Conservation (phyloP, 106 monocot species). For the Posidonia australis region DNA sequence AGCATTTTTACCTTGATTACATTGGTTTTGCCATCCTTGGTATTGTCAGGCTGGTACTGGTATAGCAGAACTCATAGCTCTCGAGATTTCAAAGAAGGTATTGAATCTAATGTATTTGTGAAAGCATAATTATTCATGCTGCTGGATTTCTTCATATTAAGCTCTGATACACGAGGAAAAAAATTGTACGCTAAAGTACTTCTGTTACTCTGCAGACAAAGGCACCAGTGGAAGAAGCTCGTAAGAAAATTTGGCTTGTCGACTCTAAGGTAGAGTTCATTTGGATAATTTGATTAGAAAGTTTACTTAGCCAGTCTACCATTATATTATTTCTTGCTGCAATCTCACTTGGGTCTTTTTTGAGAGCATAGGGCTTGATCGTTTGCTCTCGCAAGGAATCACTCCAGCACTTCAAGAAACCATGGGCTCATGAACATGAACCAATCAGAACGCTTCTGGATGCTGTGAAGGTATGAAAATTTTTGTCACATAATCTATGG, state of each 20-base stretch:
- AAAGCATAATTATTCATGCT: too few species aligned
- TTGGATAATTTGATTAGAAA: too few species aligned
- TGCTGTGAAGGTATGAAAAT: conserved; percentile 44
- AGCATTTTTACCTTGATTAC: neutral
- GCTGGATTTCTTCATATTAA: too few species aligned
- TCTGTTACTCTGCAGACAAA: conserved; percentile 37
- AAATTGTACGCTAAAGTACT: too few species aligned
- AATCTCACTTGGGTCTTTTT: too few species aligned
- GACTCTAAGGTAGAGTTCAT: conserved; percentile 70
- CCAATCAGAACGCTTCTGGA: conserved; percentile 49
- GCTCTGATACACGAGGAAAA: too few species aligned
- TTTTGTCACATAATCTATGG: neutral
- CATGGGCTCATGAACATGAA: conserved; percentile 87
- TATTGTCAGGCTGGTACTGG: conserved; percentile 86
- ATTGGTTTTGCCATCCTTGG: conserved; percentile 11
- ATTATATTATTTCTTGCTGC: too few species aligned
- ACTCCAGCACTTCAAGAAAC: conserved; percentile 81
- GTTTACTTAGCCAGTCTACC: too few species aligned
- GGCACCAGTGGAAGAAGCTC: conserved; percentile 50
- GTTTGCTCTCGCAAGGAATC: conserved; percentile 60
- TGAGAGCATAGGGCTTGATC: conserved; percentile 78
- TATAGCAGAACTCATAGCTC: conserved; percentile 89
- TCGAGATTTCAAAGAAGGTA: conserved; percentile 79
- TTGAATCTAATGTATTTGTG: neutral
- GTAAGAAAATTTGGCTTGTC: conserved; percentile 87